These are phyloP conservation scores for Schwanniomyces sp. DNA, from an alignment of 805 yeast species.

Conservation along the genomic window DNA sequence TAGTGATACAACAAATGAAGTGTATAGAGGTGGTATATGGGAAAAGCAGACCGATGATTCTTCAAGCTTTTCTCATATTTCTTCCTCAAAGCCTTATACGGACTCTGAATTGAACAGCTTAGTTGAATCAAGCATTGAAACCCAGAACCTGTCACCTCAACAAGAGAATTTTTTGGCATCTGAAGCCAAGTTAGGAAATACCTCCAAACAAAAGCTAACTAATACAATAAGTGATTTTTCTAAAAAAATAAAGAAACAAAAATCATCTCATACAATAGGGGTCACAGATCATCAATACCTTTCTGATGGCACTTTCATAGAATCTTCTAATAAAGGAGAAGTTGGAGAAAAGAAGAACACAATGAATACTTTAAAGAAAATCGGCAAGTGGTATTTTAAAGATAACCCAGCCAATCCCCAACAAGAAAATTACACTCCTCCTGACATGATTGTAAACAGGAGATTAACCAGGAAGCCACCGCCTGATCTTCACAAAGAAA, in stretches of 20 bases:
- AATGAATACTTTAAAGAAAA: slow-evolving; percentile 48
- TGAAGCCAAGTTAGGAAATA: neutral
- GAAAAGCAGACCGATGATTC: slow-evolving; percentile 35
- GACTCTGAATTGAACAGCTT: neutral
- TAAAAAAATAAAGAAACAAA: slow-evolving; percentile 22
- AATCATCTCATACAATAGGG: slow-evolving; percentile 20
- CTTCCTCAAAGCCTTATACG: neutral
- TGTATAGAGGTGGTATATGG: slow-evolving; percentile 95
- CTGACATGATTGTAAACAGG: slow-evolving; percentile 68
- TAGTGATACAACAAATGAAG: slow-evolving; percentile 61
- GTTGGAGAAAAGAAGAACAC: slow-evolving; percentile 12
- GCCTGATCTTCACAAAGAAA: neutral
- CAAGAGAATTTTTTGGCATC: neutral
- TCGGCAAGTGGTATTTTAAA: slow-evolving; percentile 70
- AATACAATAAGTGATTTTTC: slow-evolving; percentile 26
- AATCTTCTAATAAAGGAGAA: slow-evolving; percentile 3
- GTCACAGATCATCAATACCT: slow-evolving; percentile 23
- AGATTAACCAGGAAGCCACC: slow-evolving; percentile 33
- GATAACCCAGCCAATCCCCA: slow-evolving; percentile 27
- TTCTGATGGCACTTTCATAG: slow-evolving; percentile 25
- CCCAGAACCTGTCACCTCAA: neutral
- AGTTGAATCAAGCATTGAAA: neutral
- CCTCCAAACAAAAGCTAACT: slow-evolving; percentile 16
- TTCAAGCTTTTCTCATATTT: neutral
- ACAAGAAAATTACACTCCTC: slow-evolving; percentile 41